These are phyloP conservation scores for Beauveria scarabaeidicola DNA, from an alignment of 2,329 filamentous ascomycete genomes.

Conservation along the genomic window DNA sequence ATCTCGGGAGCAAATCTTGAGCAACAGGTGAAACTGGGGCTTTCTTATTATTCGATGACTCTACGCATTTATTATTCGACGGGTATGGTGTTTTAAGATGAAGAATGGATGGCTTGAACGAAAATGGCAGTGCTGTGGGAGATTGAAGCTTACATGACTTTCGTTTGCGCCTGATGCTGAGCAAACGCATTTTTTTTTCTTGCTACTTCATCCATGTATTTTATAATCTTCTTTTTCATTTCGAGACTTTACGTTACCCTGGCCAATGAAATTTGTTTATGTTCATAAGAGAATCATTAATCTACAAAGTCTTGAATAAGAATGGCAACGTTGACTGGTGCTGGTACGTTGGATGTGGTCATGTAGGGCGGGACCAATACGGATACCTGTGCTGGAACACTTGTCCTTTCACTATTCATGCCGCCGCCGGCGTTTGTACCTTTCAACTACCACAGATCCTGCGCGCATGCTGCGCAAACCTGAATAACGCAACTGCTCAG, in stretches of 20 bases:
- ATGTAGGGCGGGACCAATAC: background rate
- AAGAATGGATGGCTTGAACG: background rate
- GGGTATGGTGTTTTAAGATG: slow-evolving; percentile 1
- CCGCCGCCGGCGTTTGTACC: background rate
- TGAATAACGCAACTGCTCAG: background rate
- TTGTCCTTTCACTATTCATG: slow-evolving; percentile 2
- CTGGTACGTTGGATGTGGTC: background rate
- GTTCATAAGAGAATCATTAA: no score
- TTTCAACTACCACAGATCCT: background rate
- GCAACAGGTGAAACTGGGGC: background rate
- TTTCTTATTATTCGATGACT: slow-evolving; percentile 4
- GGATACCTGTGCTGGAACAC: background rate
- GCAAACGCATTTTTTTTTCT: background rate
- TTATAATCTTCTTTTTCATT: background rate
- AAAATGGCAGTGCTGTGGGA: background rate
- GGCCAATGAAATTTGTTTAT: background rate
- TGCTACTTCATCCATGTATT: slow-evolving; percentile 7
- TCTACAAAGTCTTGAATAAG: no score
- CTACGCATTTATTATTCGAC: slow-evolving; percentile 3
- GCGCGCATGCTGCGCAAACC: background rate
- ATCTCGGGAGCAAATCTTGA: background rate
- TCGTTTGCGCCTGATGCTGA: background rate
- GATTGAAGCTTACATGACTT: background rate
- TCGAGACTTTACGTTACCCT: no score
- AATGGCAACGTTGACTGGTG: background rate